These are phyloP conservation scores for Neurospora sp. DNA, from an alignment of 495 filamentous ascomycete genomes.

Conservation along the genomic window DNA sequence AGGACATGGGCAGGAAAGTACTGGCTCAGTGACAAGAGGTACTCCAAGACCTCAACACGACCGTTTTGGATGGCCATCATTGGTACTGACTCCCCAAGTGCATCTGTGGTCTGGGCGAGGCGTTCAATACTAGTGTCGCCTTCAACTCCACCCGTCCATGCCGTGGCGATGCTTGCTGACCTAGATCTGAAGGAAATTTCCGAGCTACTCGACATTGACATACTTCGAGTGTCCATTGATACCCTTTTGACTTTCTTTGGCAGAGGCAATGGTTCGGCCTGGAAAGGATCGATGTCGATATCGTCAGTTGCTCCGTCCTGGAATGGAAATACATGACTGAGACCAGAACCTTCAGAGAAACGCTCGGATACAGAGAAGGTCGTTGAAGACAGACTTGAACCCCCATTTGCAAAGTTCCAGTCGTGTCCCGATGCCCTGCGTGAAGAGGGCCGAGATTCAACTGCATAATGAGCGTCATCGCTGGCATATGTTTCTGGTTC, in stretches of 20 bases:
- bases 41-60: slow-evolving; percentile 58
- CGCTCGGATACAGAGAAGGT: slow-evolving; percentile 32
- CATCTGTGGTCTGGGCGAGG: slow-evolving; percentile 70
- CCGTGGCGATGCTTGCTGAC: slow-evolving; percentile 63
- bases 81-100: slow-evolving; percentile 70
- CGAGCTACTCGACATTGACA: slow-evolving; percentile 87
- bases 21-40: slow-evolving; percentile 64
- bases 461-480: slow-evolving; percentile 28
- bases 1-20: slow-evolving; percentile 61
- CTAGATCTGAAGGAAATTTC: slow-evolving; percentile 66
- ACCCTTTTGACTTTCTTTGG: slow-evolving; percentile 61
- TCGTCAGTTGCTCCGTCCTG: slow-evolving; percentile 42
- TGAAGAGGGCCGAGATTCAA: slow-evolving; percentile 25
- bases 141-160: slow-evolving; percentile 57
- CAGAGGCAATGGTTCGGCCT: slow-evolving; percentile 26
- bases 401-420: slow-evolving; percentile 35
- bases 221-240: slow-evolving; percentile 75
- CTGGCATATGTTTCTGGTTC: slow-evolving; percentile 48
- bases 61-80: slow-evolving; percentile 94
- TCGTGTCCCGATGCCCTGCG: slow-evolving; percentile 28
- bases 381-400: slow-evolving; percentile 34
- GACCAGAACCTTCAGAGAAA: slow-evolving; percentile 48
- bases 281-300: slow-evolving; percentile 21
- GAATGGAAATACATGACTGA: slow-evolving; percentile 86
- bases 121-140: slow-evolving; percentile 79